These are phyloP conservation scores for Artomyces pyxidatus DNA, from an alignment of 768 basidiomycete genomes.

Conservation along the genomic window DNA sequence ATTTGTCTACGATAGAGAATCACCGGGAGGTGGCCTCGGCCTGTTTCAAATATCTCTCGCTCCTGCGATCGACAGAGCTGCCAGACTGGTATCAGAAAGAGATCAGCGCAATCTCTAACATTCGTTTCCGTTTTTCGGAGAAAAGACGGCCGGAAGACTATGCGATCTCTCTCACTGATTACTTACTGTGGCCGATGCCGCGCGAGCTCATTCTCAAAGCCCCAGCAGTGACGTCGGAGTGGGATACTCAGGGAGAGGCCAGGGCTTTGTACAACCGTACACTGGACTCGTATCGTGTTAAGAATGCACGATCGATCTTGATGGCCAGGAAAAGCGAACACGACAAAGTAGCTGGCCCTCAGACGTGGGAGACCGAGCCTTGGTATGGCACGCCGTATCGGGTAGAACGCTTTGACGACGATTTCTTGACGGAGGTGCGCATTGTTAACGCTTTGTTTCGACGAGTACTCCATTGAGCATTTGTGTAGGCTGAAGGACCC, in stretches of 20 bases:
- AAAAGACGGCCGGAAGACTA: slow-evolving; percentile 76
- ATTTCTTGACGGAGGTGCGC: slow-evolving; percentile 49
- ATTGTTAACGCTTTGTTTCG: neutral
- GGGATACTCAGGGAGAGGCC: slow-evolving; percentile 42
- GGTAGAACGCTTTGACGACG: slow-evolving; percentile 59
- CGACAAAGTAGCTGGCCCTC: slow-evolving; percentile 38
- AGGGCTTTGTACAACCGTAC: slow-evolving; percentile 51
- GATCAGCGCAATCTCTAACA: slow-evolving; percentile 57
- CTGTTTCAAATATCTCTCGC: slow-evolving; percentile 70
- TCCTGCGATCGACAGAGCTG: slow-evolving; percentile 55
- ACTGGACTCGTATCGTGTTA: slow-evolving; percentile 49
- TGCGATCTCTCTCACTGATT: slow-evolving; percentile 65
- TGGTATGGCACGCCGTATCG: slow-evolving; percentile 90
- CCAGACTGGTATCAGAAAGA: slow-evolving; percentile 71
- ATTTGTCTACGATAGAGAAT: slow-evolving; percentile 41
- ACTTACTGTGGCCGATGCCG: slow-evolving; percentile 78
- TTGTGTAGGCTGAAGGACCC: slow-evolving; percentile 47
- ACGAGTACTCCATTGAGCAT: slow-evolving; percentile 1
- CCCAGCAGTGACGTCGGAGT: slow-evolving; percentile 65
- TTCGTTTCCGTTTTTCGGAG: slow-evolving; percentile 81
- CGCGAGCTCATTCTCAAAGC: slow-evolving; percentile 66
- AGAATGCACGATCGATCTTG: slow-evolving; percentile 60
- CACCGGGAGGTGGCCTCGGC: slow-evolving; percentile 63
- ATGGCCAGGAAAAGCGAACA: slow-evolving; percentile 69
- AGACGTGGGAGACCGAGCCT: slow-evolving; percentile 66